A percentile compares a stretch with the other conserved stretches of the same genome.
phyloP scores from a whole-genome alignment of 2,329 filamentous ascomycete species.

The Gliomastix tumulicola region DNA sequence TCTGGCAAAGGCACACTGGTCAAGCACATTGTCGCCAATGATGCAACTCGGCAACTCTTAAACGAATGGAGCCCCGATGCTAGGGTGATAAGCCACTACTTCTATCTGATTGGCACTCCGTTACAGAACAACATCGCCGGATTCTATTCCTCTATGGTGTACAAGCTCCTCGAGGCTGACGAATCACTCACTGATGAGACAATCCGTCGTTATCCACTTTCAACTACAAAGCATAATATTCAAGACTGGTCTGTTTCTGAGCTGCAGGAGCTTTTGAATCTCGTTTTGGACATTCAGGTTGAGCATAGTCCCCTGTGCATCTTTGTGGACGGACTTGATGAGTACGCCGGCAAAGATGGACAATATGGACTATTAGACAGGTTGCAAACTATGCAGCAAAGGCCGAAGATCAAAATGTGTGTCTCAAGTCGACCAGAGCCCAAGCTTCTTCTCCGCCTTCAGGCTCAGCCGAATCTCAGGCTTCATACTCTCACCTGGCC shows the following conservation, averaged over 20 bases:
- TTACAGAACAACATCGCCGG: neutral
- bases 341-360: neutral
- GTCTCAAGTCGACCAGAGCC: neutral
- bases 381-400: neutral
- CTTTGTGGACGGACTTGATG: neutral
- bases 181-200: too few relatives aligned
- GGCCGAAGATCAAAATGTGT: neutral
- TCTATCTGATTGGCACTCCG: neutral
- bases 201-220: too few relatives aligned
- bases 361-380: neutral
- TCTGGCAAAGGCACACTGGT: slow-evolving; percentile 23
- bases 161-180: neutral
- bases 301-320: too few relatives aligned
- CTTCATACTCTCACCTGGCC: neutral
- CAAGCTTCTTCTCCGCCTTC: neutral
- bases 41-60: neutral
- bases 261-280: neutral
- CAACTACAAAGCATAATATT: neutral
- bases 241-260: neutral
- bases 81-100: neutral
- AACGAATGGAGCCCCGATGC: neutral
- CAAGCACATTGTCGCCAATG: slow-evolving; percentile 14
- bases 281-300: neutral
- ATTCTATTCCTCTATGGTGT: neutral
- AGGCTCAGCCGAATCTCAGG: neutral